Base-by-base conservation (phyloP, 2,329 filamentous ascomycete genomes). In the Trichoderma endophyticum region DNA sequence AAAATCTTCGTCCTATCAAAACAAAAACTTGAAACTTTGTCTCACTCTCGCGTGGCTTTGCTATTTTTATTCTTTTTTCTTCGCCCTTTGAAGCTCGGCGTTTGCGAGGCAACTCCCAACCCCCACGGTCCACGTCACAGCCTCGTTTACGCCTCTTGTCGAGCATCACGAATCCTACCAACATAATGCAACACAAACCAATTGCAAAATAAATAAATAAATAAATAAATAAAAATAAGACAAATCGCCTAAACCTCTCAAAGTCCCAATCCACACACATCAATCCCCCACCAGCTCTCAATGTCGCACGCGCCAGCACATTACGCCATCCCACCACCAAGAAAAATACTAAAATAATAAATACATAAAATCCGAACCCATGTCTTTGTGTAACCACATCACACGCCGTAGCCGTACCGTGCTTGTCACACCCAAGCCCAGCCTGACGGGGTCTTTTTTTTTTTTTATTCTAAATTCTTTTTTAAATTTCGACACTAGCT, bases 351-450 rank as follows among this genome's bases (percentile, higher is more conserved):
- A 21, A 21, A 21, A 15, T 34, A 59, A 60, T 3, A 57, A 57
- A 30, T 30, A 15, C 56, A 51, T 51, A 21, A 51, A 51, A 51
- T 51, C 56, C 28, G n/a, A 32, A 32, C 30, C 24, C 56, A 60
- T 60, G n/a, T 34, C 30, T 59, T 59, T 59, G 69, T 64, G 69
- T 63, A 70, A 70, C 67, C 57, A 70, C 57, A 70, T 63, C 57
- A 30, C 70, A 72, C 70, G 34, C 34, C 34, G 34, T 36, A 36
- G 34, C 64, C 63, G 54, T 56, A 72, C 70, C 70, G 64, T 72
- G 70, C 62, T 72, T n/a, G 59, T 61, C 59, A 61, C 59, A 39
- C 59, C 63, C 69, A 48, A 62, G 8, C 63, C 69, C 34, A 62
- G 8, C 36, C 15, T 26, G 39, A 32, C 36, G 65, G 32, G 24